Evolutionary conservation across 176 grass and related monocot genomes (phyloP).

Genomic region (Elaeis guineensis): DNA sequence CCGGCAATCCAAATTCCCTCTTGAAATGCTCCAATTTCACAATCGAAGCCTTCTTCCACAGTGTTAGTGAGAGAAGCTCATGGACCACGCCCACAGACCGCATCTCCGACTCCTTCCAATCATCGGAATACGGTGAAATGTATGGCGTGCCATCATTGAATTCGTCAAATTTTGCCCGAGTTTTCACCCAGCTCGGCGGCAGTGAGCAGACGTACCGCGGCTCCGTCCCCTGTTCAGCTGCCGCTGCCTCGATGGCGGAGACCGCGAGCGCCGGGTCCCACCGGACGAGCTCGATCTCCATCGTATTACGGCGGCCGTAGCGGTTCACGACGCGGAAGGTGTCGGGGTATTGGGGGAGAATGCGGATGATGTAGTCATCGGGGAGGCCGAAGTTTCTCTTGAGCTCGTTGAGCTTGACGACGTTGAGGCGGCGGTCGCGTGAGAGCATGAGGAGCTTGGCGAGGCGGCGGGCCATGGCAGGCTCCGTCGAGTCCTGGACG

Average conservation of each 20-base stretch:
- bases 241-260: constrained; percentile 38
- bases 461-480: constrained; percentile 52
- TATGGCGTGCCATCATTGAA: constrained; percentile 70
- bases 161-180: constrained; percentile 50
- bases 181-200: constrained; percentile 50
- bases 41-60: constrained; percentile 85
- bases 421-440: constrained; percentile 46
- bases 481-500: constrained; percentile 42
- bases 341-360: constrained; percentile 55
- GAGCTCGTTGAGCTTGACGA: constrained; percentile 68
- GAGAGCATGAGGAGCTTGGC: constrained; percentile 74
- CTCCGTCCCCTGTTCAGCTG: background rate
- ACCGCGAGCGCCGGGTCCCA: constrained; percentile 57
- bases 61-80: constrained; percentile 64
- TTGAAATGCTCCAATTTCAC: constrained; percentile 86
- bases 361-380: constrained; percentile 76
- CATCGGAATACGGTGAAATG: constrained; percentile 58
- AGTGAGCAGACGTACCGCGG: constrained; percentile 59
- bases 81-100: constrained; percentile 51
- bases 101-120: constrained; percentile 39
- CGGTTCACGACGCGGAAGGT: constrained; percentile 65
- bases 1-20: constrained; percentile 57
- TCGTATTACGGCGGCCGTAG: constrained; percentile 39
- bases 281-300: constrained; percentile 60
- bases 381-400: constrained; percentile 66